These are phyloP conservation scores for Cystobasidium sp. DNA, from an alignment of 1,284 basidiomycete genomes.

Conservation along the genomic window DNA sequence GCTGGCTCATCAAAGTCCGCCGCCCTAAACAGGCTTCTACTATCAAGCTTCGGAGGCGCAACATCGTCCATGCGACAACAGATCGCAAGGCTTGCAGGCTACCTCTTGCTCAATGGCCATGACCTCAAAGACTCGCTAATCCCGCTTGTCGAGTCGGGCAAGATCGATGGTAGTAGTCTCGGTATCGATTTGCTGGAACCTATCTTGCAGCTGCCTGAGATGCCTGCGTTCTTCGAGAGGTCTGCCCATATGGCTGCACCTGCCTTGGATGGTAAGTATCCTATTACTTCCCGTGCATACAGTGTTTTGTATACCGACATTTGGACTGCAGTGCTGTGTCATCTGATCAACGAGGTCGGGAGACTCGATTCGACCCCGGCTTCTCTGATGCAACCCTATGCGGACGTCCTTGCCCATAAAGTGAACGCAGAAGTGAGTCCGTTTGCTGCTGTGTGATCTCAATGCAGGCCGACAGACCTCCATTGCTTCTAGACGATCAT, in stretches of 20 bases:
- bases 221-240: conserved; percentile 4
- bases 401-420: neutral
- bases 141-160: neutral
- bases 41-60: neutral
- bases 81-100: neutral
- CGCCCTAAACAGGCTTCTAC: neutral
- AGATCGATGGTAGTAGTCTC: neutral
- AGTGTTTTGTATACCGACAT: neutral
- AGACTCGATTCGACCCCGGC: neutral
- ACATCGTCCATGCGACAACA: neutral
- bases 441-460: neutral
- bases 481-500: neutral
- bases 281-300: neutral
- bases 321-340: conserved; percentile 4
- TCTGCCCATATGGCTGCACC: conserved; percentile 11
- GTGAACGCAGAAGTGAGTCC: conserved; percentile 4
- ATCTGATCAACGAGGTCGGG: conserved; percentile 2
- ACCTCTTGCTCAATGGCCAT: neutral
- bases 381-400: neutral
- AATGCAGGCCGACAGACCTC: neutral
- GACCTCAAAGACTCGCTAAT: neutral
- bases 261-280: neutral
- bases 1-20: neutral
- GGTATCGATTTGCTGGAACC: neutral
- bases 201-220: conserved; percentile 13